Evolutionary conservation across 2,329 filamentous ascomycete species (phyloP).

Genomic region (Phyllosticta citrichinensis): DNA sequence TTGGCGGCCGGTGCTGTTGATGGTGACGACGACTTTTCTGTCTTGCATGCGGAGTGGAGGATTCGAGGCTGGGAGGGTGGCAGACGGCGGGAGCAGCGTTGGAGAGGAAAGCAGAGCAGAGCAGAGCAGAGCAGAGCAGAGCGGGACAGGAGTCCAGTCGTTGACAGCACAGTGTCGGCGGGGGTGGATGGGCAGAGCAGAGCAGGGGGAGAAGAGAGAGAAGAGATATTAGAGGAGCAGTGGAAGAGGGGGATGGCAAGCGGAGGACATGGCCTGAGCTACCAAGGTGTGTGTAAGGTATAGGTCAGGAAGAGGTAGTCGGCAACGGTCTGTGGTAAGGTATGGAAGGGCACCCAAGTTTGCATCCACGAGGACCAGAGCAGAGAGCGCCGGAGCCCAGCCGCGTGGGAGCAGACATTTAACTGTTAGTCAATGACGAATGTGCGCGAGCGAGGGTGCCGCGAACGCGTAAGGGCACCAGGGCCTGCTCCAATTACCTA

Average conservation of each 20-base stretch:
- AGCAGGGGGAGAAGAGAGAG: constrained; percentile 1
- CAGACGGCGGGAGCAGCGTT: background rate
- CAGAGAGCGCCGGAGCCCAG: background rate
- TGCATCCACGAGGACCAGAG: background rate
- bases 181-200: background rate
- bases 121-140: background rate
- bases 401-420: constrained; percentile 10
- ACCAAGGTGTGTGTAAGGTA: background rate
- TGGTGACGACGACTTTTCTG: constrained; percentile 74
- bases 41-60: constrained; percentile 23
- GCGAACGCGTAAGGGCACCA: constrained; percentile 8
- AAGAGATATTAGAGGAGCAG: constrained; percentile 6
- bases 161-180: background rate
- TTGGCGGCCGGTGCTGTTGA: constrained; percentile 93
- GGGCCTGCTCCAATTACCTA: constrained; percentile 12
- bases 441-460: constrained; percentile 2
- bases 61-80: background rate
- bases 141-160: background rate
- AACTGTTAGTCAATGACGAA: constrained; percentile 6
- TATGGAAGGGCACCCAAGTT: background rate
- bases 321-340: background rate
- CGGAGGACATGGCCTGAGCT: constrained; percentile 10
- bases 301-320: background rate
- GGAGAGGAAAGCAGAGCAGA: background rate
- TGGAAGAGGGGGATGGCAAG: constrained; percentile 4